A percentile compares a stretch with the other conserved stretches of the same genome.
These are phyloP conservation scores for Tetrahymena malaccensis DNA, from an alignment of 73 alveolate genomes.

Conservation along the genomic window DNA sequence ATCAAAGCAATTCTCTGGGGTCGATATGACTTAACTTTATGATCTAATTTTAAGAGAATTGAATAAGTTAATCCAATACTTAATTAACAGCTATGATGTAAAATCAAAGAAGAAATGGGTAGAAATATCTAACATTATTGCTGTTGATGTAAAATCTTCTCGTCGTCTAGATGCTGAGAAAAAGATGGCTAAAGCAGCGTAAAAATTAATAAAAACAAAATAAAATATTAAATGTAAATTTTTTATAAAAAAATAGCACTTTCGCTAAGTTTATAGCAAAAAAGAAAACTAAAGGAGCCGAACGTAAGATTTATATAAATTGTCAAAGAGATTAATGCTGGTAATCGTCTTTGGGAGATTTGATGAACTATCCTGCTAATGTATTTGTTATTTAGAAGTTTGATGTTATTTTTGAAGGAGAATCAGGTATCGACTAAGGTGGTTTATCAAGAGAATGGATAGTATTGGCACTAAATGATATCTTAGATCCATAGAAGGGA, in stretches of 20 bases:
- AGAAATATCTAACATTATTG: background rate
- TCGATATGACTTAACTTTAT: background rate
- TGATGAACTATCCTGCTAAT: background rate
- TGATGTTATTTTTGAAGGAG: slow-evolving; percentile 47
- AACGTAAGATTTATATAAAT: background rate
- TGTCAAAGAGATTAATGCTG: background rate
- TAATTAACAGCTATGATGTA: background rate
- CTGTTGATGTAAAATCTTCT: background rate
- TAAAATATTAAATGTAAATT: background rate
- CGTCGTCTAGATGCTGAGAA: background rate
- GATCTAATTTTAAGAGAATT: background rate
- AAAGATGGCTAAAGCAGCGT: background rate
- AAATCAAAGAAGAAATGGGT: background rate
- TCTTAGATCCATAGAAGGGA: slow-evolving; percentile 74
- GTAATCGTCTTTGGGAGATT: background rate
- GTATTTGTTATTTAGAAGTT: background rate
- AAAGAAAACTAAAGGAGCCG: background rate
- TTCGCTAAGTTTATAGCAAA: background rate
- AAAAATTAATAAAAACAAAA: background rate
- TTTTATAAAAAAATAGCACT: background rate
- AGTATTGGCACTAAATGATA: slow-evolving; percentile 65
- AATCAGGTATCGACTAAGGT: slow-evolving; percentile 82
- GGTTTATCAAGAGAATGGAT: slow-evolving; percentile 89
- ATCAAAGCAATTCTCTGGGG: background rate
- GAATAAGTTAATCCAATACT: background rate